Conservation (phyloP, 1,284 basidiomycete species). For the Filobasidium uniguttulatum region DNA sequence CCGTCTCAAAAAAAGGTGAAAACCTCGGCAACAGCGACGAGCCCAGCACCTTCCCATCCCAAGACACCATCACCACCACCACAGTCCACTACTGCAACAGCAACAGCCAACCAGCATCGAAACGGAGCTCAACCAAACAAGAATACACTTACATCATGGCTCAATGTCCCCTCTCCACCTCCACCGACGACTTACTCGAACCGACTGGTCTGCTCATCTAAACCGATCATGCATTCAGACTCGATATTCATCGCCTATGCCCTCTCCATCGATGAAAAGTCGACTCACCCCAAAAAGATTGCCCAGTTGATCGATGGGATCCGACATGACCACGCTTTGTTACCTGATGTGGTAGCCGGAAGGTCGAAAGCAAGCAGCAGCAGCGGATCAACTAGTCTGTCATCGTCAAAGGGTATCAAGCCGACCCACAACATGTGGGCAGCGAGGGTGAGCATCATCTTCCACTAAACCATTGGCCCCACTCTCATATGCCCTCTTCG, state of each 20-base stretch:
- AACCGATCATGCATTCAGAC: conserved; percentile 10
- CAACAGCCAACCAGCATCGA: too few relatives aligned
- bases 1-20: too few relatives aligned
- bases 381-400: background rate
- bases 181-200: background rate
- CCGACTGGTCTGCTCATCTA: background rate
- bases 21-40: too few relatives aligned
- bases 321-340: conserved; percentile 7
- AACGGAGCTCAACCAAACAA: too few relatives aligned
- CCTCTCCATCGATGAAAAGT: conserved; percentile 8
- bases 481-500: too few relatives aligned
- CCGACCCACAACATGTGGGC: conserved; percentile 16
- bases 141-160: background rate
- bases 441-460: conserved; percentile 5
- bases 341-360: conserved; percentile 15
- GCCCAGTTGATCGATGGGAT: conserved; percentile 7
- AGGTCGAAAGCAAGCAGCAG: background rate
- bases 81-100: too few relatives aligned
- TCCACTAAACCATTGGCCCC: too few relatives aligned
- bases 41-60: too few relatives aligned
- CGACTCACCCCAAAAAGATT: conserved; percentile 1
- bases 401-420: conserved; percentile 9
- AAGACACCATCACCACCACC: too few relatives aligned
- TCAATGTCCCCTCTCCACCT: background rate
- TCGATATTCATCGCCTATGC: conserved; percentile 15